Evolutionary conservation across 805 yeast species (phyloP), one percentile per base, ranked within the genome.

Genomic region (Candida patagonica): DNA sequence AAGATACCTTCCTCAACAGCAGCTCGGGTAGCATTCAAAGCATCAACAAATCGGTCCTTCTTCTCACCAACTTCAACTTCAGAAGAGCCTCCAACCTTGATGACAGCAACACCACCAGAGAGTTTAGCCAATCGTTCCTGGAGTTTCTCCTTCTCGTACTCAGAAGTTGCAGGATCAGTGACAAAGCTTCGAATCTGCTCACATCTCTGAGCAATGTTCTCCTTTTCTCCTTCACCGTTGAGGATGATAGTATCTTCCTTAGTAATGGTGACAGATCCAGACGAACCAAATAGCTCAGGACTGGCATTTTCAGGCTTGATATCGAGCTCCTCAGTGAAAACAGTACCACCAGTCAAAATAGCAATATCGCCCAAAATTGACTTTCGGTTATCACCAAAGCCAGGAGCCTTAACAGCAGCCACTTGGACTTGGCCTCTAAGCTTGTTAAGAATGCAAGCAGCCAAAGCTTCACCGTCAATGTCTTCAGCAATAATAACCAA

Each of bases 1-100:
- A 92, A 74, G 60, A 92, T 87, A 68, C 98, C 98, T 67, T 86
- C 95, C 68, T 89, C 89, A 49, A 92, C 95, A 50, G 98, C 98
- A 43, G 98, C 96, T 67, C 97, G 86, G 40, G 97, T 92, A 42
- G 98, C 96, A 61, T 92, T 89, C 61, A 92, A 74, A 21, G 98
- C 97, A 70, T 92, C 98, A 57, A 92, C 97, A 60, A 87, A 85
- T 68, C 98, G 82, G 65, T 92, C 98, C 73, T 92, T 92, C 92
- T 92, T 92, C 74, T 92, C 98, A 59, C 96, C 94, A 51, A 92
- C 98, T 70, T 92, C 97, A 51, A 92, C 83, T 70, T 92, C 97
- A 17, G 95, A 82, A 34, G 95, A 64, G 53, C 98, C 98, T 63
- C 98, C 98, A 47, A 89, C 97, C 71, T 83, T 84, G 58, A 92